These are phyloP conservation scores for Ustilago cynodontis DNA, from an alignment of 1,284 basidiomycete genomes.

Conservation along the genomic window DNA sequence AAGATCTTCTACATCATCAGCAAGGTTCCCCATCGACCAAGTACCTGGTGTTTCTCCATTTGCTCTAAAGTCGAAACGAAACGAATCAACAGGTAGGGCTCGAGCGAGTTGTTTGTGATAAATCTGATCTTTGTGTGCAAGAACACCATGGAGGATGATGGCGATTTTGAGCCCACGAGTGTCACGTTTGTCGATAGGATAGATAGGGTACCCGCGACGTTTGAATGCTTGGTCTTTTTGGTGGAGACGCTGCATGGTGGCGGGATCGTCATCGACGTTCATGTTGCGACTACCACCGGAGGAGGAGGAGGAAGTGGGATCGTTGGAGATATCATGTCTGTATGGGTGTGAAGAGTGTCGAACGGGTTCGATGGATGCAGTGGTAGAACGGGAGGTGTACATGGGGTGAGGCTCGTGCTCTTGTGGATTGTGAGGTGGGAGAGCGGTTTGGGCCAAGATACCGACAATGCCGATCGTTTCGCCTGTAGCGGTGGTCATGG, in stretches of 20 bases:
- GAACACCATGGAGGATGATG: conserved; percentile 60
- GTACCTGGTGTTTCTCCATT: conserved; percentile 46
- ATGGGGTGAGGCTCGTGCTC: conserved; percentile 39
- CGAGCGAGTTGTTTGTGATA: conserved; percentile 81
- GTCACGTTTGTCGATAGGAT: conserved; percentile 36
- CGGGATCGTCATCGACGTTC: conserved; percentile 30
- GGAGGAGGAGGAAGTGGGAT: conserved; percentile 8
- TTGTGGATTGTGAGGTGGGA: conserved; percentile 37
- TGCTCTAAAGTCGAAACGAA: conserved; percentile 82
- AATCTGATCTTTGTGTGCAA: conserved; percentile 76
- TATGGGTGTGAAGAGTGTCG: neutral
- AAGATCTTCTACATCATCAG: conserved; percentile 51
- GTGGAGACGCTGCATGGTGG: conserved; percentile 24
- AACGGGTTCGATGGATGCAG: conserved; percentile 21
- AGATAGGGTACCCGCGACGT: conserved; percentile 26
- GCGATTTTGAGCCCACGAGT: conserved; percentile 49
- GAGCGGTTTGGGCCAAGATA: conserved; percentile 42
- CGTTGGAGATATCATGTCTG: conserved; percentile 30
- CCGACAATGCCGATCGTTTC: conserved; percentile 50
- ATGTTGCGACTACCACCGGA: neutral
- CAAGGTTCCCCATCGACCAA: conserved; percentile 42
- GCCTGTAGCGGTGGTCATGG: conserved; percentile 42
- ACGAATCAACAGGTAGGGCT: conserved; percentile 80
- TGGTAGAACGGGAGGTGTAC: conserved; percentile 31
- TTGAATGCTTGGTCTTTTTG: conserved; percentile 36